Conservation (phyloP, 1,139 yeast genomes). For the Hyphopichia buzzinii region DNA sequence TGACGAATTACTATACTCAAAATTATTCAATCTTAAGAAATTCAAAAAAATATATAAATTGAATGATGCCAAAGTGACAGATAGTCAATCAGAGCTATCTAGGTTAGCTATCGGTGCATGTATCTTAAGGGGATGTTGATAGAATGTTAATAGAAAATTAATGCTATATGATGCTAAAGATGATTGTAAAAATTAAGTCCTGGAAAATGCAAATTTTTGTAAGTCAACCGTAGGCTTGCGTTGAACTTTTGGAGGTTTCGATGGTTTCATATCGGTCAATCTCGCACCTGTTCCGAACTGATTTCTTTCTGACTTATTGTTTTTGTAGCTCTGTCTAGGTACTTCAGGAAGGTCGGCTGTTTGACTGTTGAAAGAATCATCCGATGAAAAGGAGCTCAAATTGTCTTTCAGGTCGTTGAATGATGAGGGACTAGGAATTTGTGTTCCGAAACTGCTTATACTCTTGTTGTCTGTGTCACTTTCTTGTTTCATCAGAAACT, state of each 20-base stretch:
- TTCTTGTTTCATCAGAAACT: constrained; percentile 22
- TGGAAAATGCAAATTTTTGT: constrained; percentile 5
- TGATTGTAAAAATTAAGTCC: not conserved
- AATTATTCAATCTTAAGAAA: constrained; percentile 25
- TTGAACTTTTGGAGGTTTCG: not conserved
- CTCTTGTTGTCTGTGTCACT: not conserved
- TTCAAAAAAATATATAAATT: constrained; percentile 40
- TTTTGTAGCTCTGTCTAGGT: too few species aligned
- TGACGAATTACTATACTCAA: constrained; percentile 22
- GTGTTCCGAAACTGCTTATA: not conserved
- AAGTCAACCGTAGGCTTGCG: constrained; percentile 1
- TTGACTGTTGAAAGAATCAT: not conserved
- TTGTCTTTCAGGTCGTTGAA: not conserved
- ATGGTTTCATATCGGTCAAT: too few species aligned
- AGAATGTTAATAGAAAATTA: not conserved
- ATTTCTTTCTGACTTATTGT: too few species aligned
- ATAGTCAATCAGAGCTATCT: constrained; percentile 21
- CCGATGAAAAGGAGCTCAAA: constrained; percentile 1
- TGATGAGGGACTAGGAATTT: not conserved
- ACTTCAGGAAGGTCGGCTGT: not conserved
- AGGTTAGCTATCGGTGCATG: constrained; percentile 40
- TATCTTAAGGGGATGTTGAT: constrained; percentile 33
- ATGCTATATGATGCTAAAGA: not conserved
- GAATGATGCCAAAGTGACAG: constrained; percentile 25
- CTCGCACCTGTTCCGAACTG: too few species aligned